phyloP scores from a whole-genome alignment of 371 early-diverging fungal genomes.

The Mortierella sp. region DNA sequence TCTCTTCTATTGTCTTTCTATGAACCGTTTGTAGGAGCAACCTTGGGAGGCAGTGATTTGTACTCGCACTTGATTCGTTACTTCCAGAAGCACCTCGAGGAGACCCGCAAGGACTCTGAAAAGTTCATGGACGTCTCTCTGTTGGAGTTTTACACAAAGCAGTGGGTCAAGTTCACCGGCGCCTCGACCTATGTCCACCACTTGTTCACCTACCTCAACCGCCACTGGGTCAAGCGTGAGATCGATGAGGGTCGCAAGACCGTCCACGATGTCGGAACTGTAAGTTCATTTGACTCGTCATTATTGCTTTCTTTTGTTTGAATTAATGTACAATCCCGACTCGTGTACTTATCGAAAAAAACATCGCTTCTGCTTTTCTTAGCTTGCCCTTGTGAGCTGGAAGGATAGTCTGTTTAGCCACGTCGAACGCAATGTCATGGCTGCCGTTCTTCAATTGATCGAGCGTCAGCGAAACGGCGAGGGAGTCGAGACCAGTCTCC shows the following conservation, averaged over 20 bases:
- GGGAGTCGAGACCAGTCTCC: conserved; percentile 86
- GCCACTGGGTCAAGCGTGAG: conserved; percentile 97
- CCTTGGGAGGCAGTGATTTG: conserved; percentile 89
- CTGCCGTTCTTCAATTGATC: conserved; percentile 87
- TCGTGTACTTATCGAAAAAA: neutral
- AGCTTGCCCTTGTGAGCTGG: conserved; percentile 92
- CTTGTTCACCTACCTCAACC: conserved; percentile 94
- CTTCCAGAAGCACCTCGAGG: conserved; percentile 78
- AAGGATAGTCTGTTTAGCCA: conserved; percentile 86
- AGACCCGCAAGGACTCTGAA: conserved; percentile 67
- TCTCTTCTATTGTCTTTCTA: neutral
- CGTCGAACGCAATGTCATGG: conserved; percentile 83
- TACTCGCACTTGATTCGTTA: conserved; percentile 83
- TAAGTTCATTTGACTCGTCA: conserved; percentile 62
- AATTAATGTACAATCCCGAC: neutral
- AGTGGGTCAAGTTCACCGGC: conserved; percentile 91
- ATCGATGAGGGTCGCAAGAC: conserved; percentile 92
- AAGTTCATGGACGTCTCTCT: conserved; percentile 83
- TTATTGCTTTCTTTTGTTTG: too few relatives aligned
- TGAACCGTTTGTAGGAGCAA: conserved; percentile 68
- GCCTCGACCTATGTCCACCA: conserved; percentile 90
- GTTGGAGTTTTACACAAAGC: conserved; percentile 87
- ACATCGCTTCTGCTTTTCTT: neutral
- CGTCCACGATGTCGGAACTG: conserved; percentile 95
- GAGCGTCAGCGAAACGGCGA: conserved; percentile 92